phyloP scores from a whole-genome alignment of 768 basidiomycete genomes.

The Arthromyces matolae region DNA sequence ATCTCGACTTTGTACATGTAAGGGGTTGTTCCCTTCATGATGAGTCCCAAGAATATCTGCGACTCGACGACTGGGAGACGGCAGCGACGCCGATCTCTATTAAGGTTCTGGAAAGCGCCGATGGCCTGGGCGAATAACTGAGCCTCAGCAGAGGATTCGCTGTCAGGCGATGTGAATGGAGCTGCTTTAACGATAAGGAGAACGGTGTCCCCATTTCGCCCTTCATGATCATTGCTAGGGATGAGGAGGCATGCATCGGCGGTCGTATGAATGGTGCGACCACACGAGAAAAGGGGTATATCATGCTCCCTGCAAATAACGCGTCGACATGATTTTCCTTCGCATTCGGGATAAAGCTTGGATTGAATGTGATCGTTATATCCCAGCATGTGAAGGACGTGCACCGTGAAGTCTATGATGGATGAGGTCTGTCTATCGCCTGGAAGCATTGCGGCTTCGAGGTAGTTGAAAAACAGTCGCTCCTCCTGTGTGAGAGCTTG shows the following conservation, averaged over 20 bases:
- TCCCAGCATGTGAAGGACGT: slow-evolving; percentile 15
- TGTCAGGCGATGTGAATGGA: not conserved
- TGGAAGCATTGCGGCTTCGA: slow-evolving; percentile 11
- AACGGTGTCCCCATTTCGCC: slow-evolving; percentile 4
- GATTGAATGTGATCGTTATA: slow-evolving; percentile 8
- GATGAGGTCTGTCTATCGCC: slow-evolving; percentile 4
- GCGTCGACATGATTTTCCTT: slow-evolving; percentile 6
- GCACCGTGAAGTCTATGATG: slow-evolving; percentile 12
- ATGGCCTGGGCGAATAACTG: slow-evolving; percentile 19
- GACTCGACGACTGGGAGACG: slow-evolving; percentile 15
- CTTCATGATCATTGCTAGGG: not conserved
- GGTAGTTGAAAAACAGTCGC: slow-evolving; percentile 14
- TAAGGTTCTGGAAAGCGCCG: slow-evolving; percentile 17
- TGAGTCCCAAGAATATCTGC: slow-evolving; percentile 11
- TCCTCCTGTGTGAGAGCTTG: slow-evolving; percentile 15
- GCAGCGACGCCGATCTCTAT: slow-evolving; percentile 14
- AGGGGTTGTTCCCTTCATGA: slow-evolving; percentile 17
- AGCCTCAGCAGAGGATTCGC: slow-evolving; percentile 7
- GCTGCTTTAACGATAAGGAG: slow-evolving; percentile 17
- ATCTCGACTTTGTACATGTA: slow-evolving; percentile 17
- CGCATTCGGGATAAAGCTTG: slow-evolving; percentile 4
- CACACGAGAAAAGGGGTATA: slow-evolving; percentile 20
- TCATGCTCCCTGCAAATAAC: slow-evolving; percentile 14
- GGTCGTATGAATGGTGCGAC: slow-evolving; percentile 14
- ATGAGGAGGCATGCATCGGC: slow-evolving; percentile 16